These are phyloP conservation scores for Kluyveromyces sp. DNA, from an alignment of 1,139 yeast genomes.

Conservation along the genomic window DNA sequence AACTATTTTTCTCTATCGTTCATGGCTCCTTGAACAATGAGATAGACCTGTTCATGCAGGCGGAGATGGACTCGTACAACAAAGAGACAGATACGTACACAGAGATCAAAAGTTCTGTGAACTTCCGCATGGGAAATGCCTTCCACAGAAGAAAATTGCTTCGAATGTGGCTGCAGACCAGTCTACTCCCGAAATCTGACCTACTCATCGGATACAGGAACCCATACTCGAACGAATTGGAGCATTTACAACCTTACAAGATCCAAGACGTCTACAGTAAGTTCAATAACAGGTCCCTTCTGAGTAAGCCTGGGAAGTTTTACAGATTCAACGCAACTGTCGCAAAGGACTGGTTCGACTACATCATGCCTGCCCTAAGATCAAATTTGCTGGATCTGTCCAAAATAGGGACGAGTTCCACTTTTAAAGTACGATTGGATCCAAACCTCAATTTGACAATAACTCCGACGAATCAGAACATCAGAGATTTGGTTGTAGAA, in stretches of 20 bases:
- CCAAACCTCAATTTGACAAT: neutral
- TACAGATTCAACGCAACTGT: conserved; percentile 24
- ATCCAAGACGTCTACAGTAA: conserved; percentile 16
- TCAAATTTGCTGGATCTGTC: neutral
- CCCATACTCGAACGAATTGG: conserved; percentile 20
- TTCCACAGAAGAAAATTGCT: conserved; percentile 27
- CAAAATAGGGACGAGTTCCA: neutral
- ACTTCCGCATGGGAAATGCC: conserved; percentile 17
- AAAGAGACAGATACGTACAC: conserved; percentile 17
- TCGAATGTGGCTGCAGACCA: conserved; percentile 31
- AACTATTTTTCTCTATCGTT: conserved; percentile 22
- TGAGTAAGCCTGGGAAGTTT: conserved; percentile 11
- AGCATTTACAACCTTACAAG: conserved; percentile 21
- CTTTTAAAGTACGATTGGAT: conserved; percentile 3
- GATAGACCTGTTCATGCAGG: conserved; percentile 22
- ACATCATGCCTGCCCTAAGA: conserved; percentile 13
- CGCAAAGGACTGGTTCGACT: conserved; percentile 26
- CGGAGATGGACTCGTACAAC: conserved; percentile 31
- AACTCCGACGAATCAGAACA: neutral
- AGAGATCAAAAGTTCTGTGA: conserved; percentile 28
- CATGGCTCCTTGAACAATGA: conserved; percentile 19
- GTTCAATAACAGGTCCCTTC: conserved; percentile 17
- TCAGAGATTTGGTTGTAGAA: neutral
- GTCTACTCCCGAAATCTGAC: conserved; percentile 24
- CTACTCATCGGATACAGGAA: conserved; percentile 27